Conservation (phyloP, 495 filamentous ascomycete genomes). For the Aspergillus olivimuriae region DNA sequence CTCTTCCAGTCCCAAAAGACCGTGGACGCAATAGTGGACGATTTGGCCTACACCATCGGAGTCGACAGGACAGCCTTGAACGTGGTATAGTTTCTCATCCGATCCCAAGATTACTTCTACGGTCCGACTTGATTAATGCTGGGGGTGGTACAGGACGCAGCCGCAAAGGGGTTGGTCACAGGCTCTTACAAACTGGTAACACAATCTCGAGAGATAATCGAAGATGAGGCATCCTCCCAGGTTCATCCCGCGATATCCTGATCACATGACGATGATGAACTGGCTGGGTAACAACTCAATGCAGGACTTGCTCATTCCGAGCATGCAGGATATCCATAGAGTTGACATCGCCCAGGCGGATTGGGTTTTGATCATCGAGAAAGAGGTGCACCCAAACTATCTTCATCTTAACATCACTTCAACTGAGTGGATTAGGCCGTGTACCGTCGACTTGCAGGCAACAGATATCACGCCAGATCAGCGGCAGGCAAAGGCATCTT, state of each 20-base stretch:
- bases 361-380: conserved; percentile 87
- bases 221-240: conserved; percentile 13
- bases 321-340: conserved; percentile 40
- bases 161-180: conserved; percentile 65
- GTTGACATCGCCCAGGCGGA: conserved; percentile 47
- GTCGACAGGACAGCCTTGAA: conserved; percentile 32
- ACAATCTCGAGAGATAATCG: conserved; percentile 14
- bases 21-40: conserved; percentile 76
- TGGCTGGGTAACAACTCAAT: no score
- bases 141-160: conserved; percentile 32
- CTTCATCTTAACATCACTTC: no score
- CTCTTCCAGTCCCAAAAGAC: conserved; percentile 70
- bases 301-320: conserved; percentile 65
- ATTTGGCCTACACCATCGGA: conserved; percentile 66
- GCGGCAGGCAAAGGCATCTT: conserved; percentile 54
- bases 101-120: neutral
- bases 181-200: conserved; percentile 45
- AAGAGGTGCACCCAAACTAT: conserved; percentile 83
- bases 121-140: neutral
- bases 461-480: conserved; percentile 44
- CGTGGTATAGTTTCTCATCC: conserved; percentile 25
- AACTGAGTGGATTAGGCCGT: conserved; percentile 59
- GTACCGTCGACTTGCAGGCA: conserved; percentile 62
- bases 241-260: no score
- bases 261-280: no score